phyloP scores from a whole-genome alignment of 2,329 filamentous ascomycete species.

The Talaromyces albobiverticillius region DNA sequence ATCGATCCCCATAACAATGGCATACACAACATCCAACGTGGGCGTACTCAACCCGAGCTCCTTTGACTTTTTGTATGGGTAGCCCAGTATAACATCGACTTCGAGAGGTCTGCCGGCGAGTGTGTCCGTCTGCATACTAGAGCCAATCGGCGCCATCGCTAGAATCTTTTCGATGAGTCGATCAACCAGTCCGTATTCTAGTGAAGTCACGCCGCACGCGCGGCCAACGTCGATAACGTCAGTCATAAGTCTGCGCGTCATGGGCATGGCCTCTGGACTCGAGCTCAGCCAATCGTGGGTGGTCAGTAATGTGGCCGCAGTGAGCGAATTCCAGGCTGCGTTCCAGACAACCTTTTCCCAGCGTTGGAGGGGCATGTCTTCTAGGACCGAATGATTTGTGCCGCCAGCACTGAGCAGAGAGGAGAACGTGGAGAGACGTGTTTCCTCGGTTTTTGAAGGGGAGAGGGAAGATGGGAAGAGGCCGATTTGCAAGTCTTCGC shows the following conservation, averaged over 20 bases:
- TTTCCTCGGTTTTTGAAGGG: constrained; percentile 29
- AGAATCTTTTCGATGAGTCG: constrained; percentile 38
- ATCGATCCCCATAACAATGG: constrained; percentile 13
- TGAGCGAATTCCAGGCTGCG: constrained; percentile 41
- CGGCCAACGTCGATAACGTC: constrained; percentile 43
- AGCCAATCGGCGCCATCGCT: constrained; percentile 39
- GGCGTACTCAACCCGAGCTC: constrained; percentile 14
- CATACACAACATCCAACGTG: constrained; percentile 15
- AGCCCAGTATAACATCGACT: constrained; percentile 46
- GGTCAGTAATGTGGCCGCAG: constrained; percentile 42
- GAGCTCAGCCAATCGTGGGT: constrained; percentile 43
- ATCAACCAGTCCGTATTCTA: constrained; percentile 38
- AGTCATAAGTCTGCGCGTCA: constrained; percentile 40
- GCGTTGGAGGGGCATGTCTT: constrained; percentile 36
- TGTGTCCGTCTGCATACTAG: constrained; percentile 47
- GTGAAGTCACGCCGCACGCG: constrained; percentile 33
- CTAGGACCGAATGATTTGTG: constrained; percentile 35
- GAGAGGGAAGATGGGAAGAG: constrained; percentile 44
- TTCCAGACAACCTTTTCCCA: constrained; percentile 46
- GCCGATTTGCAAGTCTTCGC: constrained; percentile 56
- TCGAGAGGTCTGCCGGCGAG: constrained; percentile 43
- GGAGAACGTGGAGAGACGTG: constrained; percentile 42
- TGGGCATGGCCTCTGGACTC: constrained; percentile 35
- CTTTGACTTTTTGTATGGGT: constrained; percentile 15
- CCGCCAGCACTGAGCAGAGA: constrained; percentile 40